Base-by-base conservation (phyloP, 1,139 yeast genomes). In the Pichia sp. region DNA sequence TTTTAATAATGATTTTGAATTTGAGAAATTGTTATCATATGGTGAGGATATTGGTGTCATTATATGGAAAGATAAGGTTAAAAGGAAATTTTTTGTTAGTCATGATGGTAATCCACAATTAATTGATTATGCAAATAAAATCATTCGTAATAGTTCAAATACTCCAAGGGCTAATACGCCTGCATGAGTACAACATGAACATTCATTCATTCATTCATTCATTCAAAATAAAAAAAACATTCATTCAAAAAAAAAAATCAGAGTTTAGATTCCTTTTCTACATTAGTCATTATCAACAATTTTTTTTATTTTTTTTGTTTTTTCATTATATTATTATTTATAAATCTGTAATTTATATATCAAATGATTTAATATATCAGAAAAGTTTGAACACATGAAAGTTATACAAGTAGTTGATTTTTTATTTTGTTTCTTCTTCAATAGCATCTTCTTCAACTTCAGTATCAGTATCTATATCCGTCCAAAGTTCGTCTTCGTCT, bases 21-120 rank as follows among this genome's bases (percentile, higher is more conserved):
- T 78, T 63, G 86, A 83, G 43, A 72, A 79, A 34, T 73, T 89
- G 42, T 76, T 79, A 36, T 78, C 76, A 48, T 94, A 90, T 63
- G 96, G 97, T 3, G 79, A 79, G 38, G 98, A 92, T 61, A 78
- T 92, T 43, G 98, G 97, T 1, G 96, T 89, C 0, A 69, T 92
- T 45, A 66, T 86, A 8, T 92, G 97, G 97, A 76, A 82, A 44
- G 89, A 87, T 64, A 77, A 81, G 45, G 66, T 69, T n/a, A 80
- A 79, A 60, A 71, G 78, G 53, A 78, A 77, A 61, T 86, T 86
- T 57, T 92, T 92, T 63, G 86, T 85, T 47, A 84, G 94, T 0
- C 78, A 78, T 49, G 96, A 86, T 52, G 97, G 96, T n/a, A 84
- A 86, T 63, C 71, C 80, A 10, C 97, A 89, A 64, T 86, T 90